Base-by-base conservation (phyloP, 2,329 filamentous ascomycete genomes). In the Ophiostoma pallidulum region DNA sequence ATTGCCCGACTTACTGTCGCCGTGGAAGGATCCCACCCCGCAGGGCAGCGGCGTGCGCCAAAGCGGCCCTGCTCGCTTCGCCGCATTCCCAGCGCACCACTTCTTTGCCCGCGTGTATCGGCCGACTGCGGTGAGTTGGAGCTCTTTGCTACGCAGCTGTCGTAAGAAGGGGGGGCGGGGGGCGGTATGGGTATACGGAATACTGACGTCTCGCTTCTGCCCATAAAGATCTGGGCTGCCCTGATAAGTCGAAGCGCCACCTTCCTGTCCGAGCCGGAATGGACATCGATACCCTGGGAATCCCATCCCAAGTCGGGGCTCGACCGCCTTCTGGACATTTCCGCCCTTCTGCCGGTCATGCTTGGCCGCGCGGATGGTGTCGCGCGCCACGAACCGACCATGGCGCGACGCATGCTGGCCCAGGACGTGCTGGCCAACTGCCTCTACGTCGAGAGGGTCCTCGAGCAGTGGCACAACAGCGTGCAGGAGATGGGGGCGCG, bases 61-160 rank as follows among this genome's bases (percentile, higher is more conserved):
- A 20, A 58, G 64, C 16, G 74, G 74, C 0, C 71, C 76, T 0
- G 60, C 62, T 3, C 59, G 62, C 36, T 78, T 76, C 51, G 64
- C 64, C 32, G 60, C 60, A 0, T 79, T 79, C 45, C 76, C 76
- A 2, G 65, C 71, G 10, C 76, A 79, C 49, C 75, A 79, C 55
- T 78, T 75, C 57, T 79, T 78, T 48, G 68, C 70, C 20, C 67
- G 74, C 10, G 66, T 78, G 5, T 78, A 73, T 53, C 69, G 76
- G 20, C 73, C 71, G 13, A 68, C 64, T 41, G 71, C 70, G 39
- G 75, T 77, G 63, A 64, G 74, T 65, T 8, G 26, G 5, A 31
- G n/a, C 18, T 20, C n/a, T n/a, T n/a, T n/a, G n/a, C n/a, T n/a
- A n/a, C n/a, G n/a, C n/a, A n/a, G n/a, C n/a, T n/a, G n/a, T n/a